Percentiles rank a stretch among this genome's conserved stretches.
Conservation (phyloP, 352 stramenopile species). For the Globisporangium solare region DNA sequence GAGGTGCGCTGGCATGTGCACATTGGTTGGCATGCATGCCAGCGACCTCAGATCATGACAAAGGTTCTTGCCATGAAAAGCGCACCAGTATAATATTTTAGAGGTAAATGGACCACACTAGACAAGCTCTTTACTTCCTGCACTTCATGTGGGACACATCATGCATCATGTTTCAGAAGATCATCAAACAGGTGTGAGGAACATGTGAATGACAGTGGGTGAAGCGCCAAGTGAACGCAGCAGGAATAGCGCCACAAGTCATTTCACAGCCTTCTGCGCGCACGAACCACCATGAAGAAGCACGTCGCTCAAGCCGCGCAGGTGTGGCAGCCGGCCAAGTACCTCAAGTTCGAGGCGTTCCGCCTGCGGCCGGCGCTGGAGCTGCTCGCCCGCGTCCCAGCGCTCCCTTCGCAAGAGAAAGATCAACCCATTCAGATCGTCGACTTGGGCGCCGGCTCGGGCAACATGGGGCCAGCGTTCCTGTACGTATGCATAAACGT, state of each 20-base stretch:
- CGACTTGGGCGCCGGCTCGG: conserved; percentile 60
- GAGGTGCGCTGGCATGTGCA: too few species aligned
- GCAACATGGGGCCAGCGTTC: conserved; percentile 68
- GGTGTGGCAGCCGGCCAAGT: conserved; percentile 52
- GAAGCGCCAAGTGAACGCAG: not conserved
- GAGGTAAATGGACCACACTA: not conserved
- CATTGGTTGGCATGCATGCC: too few species aligned
- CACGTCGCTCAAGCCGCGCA: conserved; percentile 23
- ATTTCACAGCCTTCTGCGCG: not conserved
- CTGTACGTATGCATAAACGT: too few species aligned
- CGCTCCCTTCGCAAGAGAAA: conserved; percentile 11
- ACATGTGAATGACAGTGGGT: not conserved
- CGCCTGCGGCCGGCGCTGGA: conserved; percentile 62
- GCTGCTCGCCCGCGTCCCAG: conserved; percentile 39
- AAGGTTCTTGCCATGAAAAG: too few species aligned
- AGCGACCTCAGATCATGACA: too few species aligned
- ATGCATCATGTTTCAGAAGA: not conserved
- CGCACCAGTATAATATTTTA: too few species aligned
- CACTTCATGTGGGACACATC: not conserved
- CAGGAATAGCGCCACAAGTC: not conserved
- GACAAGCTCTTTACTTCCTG: not conserved
- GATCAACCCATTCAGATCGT: conserved; percentile 31
- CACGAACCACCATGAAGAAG: conserved; percentile 5
- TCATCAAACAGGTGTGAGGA: too few species aligned
- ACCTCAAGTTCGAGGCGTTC: conserved; percentile 57